Conservation (phyloP, 169 alveolate species). For the Eimeria zaria region DNA sequence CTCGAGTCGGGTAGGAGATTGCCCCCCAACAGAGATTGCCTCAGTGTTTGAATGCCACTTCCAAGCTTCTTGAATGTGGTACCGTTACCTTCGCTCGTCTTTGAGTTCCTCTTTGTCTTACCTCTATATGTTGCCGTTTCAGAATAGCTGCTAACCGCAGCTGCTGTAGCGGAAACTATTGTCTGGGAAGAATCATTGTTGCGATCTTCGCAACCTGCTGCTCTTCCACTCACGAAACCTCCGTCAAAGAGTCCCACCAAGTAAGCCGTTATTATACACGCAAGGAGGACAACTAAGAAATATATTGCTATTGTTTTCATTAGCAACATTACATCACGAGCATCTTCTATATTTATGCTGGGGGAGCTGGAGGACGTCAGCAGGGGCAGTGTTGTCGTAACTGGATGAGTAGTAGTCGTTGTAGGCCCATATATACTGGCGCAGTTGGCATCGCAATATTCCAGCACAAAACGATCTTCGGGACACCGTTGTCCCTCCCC, state of each 20-base stretch:
- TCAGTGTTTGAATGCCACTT: neutral
- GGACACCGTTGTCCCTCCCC: slow-evolving; percentile 57
- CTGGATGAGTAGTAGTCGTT: slow-evolving; percentile 29
- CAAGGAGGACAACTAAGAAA: slow-evolving; percentile 35
- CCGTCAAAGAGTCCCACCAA: slow-evolving; percentile 43
- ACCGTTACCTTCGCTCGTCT: neutral
- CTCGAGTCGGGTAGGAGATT: slow-evolving; percentile 15
- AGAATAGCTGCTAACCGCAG: slow-evolving; percentile 3
- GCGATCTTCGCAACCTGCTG: neutral
- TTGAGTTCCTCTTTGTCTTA: neutral
- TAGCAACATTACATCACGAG: slow-evolving; percentile 43
- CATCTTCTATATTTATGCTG: neutral
- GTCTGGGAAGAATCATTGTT: neutral
- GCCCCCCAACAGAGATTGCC: slow-evolving; percentile 33
- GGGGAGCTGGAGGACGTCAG: neutral
- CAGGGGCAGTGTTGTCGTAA: neutral
- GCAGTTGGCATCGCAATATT: slow-evolving; percentile 53
- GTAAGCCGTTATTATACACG: slow-evolving; percentile 50
- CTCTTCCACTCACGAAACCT: neutral
- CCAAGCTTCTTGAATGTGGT: neutral
- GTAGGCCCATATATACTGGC: slow-evolving; percentile 49
- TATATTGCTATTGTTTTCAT: slow-evolving; percentile 47
- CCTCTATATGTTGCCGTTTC: neutral
- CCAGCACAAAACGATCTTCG: slow-evolving; percentile 3
- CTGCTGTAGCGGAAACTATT: neutral